Evolutionary conservation across 148 eudicot species (phyloP).

Genomic region (Fallopia convolvulus): DNA sequence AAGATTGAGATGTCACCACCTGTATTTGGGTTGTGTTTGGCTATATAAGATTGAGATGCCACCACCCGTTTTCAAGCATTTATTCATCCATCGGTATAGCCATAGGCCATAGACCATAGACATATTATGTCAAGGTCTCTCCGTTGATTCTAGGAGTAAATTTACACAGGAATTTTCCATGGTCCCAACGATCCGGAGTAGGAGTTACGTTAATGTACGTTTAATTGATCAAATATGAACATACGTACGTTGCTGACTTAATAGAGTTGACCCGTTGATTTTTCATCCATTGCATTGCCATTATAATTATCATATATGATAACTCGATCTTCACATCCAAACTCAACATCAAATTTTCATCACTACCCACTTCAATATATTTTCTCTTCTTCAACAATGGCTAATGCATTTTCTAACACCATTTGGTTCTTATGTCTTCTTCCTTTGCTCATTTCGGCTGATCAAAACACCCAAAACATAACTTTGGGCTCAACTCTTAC

Average conservation of each 20-base stretch:
- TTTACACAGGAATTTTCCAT: background rate
- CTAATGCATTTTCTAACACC: background rate
- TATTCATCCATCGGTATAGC: too few species aligned
- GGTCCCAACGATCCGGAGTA: background rate
- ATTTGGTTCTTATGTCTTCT: background rate
- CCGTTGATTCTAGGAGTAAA: background rate
- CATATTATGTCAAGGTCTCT: background rate
- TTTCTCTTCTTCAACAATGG: background rate
- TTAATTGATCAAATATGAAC: too few species aligned
- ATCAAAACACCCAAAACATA: background rate
- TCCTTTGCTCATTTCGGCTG: background rate
- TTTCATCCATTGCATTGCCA: background rate
- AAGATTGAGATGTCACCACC: too few species aligned
- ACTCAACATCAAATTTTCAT: too few species aligned
- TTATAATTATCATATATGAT: too few species aligned
- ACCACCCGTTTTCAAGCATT: too few species aligned
- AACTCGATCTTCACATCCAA: background rate
- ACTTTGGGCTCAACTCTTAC: slow-evolving; percentile 8
- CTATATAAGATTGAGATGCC: too few species aligned
- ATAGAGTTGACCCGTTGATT: background rate
- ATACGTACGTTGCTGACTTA: background rate
- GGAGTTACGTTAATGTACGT: background rate
- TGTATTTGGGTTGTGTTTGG: too few species aligned
- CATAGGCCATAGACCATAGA: too few species aligned
- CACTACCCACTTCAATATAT: background rate